These are phyloP conservation scores for Megacollybia marginata DNA, from an alignment of 768 basidiomycete species.

Conservation along the genomic window DNA sequence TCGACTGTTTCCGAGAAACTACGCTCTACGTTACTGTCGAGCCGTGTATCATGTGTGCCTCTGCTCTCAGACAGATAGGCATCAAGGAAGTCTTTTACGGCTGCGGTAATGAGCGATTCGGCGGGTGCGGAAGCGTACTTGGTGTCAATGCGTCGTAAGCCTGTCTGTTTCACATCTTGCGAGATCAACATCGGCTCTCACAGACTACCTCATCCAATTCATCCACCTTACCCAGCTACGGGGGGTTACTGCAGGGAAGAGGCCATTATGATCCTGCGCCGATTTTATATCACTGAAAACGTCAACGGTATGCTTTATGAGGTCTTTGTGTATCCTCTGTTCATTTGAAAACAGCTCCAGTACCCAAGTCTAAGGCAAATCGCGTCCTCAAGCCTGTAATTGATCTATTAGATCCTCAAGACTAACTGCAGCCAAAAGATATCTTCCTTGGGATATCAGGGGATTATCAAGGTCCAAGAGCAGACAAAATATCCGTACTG, in stretches of 20 bases:
- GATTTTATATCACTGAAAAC: conserved; percentile 93
- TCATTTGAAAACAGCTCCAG: conserved; percentile 53
- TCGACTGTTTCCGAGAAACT: conserved; percentile 67
- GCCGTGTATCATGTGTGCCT: conserved; percentile 99
- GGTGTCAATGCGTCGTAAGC: conserved; percentile 74
- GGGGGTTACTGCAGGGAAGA: conserved; percentile 78
- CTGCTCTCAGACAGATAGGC: conserved; percentile 88
- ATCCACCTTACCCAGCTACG: conserved; percentile 65
- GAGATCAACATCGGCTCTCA: conserved; percentile 1
- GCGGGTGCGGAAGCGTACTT: conserved; percentile 92
- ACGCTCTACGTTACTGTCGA: conserved; percentile 97
- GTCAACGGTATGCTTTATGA: conserved; percentile 54
- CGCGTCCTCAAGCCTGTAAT: conserved; percentile 85
- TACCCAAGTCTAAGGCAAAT: conserved; percentile 81
- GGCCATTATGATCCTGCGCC: conserved; percentile 78
- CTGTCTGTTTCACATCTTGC: neutral
- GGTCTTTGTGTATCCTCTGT: conserved; percentile 7
- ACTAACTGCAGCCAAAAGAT: no score
- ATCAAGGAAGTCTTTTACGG: conserved; percentile 89
- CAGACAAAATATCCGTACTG: no score
- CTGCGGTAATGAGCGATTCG: conserved; percentile 92
- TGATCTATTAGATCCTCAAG: no score
- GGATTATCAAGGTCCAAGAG: no score
- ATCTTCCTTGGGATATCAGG: no score
- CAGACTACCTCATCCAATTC: conserved; percentile 66